These are phyloP conservation scores for Cladobotryum protrusum DNA, from an alignment of 2,329 filamentous ascomycete species.

Conservation along the genomic window DNA sequence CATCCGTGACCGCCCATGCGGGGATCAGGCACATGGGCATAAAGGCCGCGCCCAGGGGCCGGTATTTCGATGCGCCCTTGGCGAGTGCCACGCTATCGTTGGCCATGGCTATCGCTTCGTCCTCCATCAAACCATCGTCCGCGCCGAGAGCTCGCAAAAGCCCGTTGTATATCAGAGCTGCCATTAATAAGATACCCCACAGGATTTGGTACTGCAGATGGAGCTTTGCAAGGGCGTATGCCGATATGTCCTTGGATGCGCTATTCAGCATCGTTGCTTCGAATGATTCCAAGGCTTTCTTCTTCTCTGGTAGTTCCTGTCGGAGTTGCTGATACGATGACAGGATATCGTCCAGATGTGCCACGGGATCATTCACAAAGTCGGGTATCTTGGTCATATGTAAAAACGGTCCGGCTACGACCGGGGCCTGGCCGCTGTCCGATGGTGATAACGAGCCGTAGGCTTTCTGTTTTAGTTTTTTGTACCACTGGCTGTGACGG, in stretches of 20 bases:
- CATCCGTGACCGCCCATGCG: constrained; percentile 23
- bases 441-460: constrained; percentile 3
- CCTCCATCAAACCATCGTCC: constrained; percentile 8
- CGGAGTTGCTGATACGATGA: constrained; percentile 15
- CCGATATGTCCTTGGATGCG: neutral
- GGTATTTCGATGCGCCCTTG: constrained; percentile 14
- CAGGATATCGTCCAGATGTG: constrained; percentile 14
- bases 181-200: constrained; percentile 1
- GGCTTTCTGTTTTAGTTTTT: constrained; percentile 1
- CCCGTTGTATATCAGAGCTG: constrained; percentile 14
- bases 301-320: constrained; percentile 12
- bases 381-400: constrained; percentile 15
- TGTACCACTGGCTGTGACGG: constrained; percentile 19
- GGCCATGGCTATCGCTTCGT: constrained; percentile 15
- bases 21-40: constrained; percentile 21
- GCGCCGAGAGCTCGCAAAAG: constrained; percentile 18
- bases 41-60: constrained; percentile 23
- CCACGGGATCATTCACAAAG: constrained; percentile 15
- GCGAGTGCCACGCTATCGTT: constrained; percentile 21
- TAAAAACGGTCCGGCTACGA: constrained; percentile 10
- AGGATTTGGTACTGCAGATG: constrained; percentile 6
- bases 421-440: neutral
- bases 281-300: neutral
- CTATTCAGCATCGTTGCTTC: neutral
- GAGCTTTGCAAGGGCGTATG: constrained; percentile 2